Base-by-base conservation (phyloP, 1,139 yeast species). In the Kurtzmaniella quercitrusa region DNA sequence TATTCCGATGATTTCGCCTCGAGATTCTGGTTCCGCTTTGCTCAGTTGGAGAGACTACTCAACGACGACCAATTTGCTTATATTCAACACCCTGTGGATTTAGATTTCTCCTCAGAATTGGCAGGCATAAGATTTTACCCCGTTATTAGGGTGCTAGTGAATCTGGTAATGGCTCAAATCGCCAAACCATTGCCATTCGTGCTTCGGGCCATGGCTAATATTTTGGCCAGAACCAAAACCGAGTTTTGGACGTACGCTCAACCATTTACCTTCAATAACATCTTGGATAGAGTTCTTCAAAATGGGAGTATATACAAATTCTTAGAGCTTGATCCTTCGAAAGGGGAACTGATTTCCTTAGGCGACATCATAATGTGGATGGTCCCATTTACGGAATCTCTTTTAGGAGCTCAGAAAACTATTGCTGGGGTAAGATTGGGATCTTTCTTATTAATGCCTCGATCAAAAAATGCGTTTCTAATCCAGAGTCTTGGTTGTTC, bases 181-280 rank as follows among this genome's bases (percentile, higher is more conserved):
- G 63, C 72, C 38, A 64, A 63, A 17, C 83, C 91, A 0, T 58
- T 85, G 19, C 87, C 85, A 0, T 60, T 68, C 19, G 59, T 82
- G 5, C 60, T 85, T 24, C 60, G 75, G 42, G 74, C 77, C 1
- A 66, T 84, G 31, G 54, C 66, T 8, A 48, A 68, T 16, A 59
- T 81, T 2, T 57, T 83, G 24, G 45, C 48, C 2, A 64, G 64
- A 39, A 64, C 77, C 18, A 70, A 68, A 8, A 17, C 54, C 0
- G 60, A 63, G 2, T 77, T 81, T 47, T 85, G 91, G 89, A n/a
- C 15, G 5, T 52, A 60, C 23, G 66, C 79, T 2, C 63, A 71
- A 2, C 85, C 85, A 0, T 73, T 68, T 51, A 73, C 74, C 2
- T 79, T 70, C 48, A 70, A 71, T 40, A 77, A 77, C 45, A 63